Conservation (phyloP, 2,329 filamentous ascomycete species). For the Aspergillus melleus region DNA sequence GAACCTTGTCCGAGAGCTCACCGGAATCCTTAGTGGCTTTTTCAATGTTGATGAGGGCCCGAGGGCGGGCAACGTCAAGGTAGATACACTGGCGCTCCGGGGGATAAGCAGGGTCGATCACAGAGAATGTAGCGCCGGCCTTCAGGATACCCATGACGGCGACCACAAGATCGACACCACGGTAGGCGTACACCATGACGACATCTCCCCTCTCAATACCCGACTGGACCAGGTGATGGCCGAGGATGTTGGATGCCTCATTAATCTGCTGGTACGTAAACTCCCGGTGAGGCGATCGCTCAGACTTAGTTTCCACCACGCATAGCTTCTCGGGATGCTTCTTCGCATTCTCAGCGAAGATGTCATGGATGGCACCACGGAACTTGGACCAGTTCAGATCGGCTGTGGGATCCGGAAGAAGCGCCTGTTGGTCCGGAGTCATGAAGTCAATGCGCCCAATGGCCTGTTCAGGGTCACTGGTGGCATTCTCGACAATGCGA, state of each 20-base stretch:
- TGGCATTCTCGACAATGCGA: constrained; percentile 43
- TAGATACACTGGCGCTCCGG: constrained; percentile 79
- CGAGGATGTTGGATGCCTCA: constrained; percentile 77
- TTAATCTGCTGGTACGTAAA: constrained; percentile 88
- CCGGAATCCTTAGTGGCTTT: constrained; percentile 69
- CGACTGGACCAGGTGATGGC: constrained; percentile 72
- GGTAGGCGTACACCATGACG: constrained; percentile 88
- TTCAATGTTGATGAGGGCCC: constrained; percentile 70
- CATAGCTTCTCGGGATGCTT: constrained; percentile 68
- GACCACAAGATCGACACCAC: constrained; percentile 74
- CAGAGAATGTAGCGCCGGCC: constrained; percentile 60
- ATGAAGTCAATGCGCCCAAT: constrained; percentile 48
- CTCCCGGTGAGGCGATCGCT: constrained; percentile 56
- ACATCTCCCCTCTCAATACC: constrained; percentile 80
- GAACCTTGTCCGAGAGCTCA: constrained; percentile 60
- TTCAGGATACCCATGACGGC: constrained; percentile 75
- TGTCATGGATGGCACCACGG: constrained; percentile 46
- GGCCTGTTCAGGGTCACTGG: constrained; percentile 39
- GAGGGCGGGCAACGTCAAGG: constrained; percentile 74
- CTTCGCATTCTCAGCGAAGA: constrained; percentile 54
- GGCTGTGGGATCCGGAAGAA: constrained; percentile 44
- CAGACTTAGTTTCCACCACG: constrained; percentile 63
- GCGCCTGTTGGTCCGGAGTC: constrained; percentile 33
- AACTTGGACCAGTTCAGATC: constrained; percentile 49
- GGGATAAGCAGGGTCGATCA: constrained; percentile 79